Evolutionary conservation across 1,284 basidiomycete genomes (phyloP), one percentile per base, ranked within the genome.

Genomic region (Violaceomyces palustris): DNA sequence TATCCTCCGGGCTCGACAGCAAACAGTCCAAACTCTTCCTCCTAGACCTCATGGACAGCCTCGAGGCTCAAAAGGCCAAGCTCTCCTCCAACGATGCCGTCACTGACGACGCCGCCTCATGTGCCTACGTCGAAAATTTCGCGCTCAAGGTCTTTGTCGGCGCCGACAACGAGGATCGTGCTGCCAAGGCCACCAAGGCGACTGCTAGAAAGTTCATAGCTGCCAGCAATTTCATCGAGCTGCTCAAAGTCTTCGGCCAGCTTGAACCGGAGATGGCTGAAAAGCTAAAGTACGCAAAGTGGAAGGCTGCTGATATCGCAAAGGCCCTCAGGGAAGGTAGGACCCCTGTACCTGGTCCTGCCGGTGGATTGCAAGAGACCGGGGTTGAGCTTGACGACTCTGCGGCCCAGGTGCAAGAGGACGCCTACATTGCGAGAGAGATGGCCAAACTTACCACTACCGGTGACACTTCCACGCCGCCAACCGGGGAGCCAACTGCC

Each of bases 111-210:
- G 77, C 81, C 2, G 88, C 83, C 0, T 87, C 87, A 38, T 80
- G 84, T 1, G 89, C 90, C 3, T 91, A 91, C 69, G 82, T 96
- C 23, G 90, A 94, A 76, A 91, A 91, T 76, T 96, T 96, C 78
- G 92, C 88, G 1, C 75, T 93, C 26, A 86, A 81, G 54, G 83
- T 97, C 21, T 98, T 97, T 74, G 77, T 79, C 9, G 79, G 80
- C 42, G 92, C 93, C n/a, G 92, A 98, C 72, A 85, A 87, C 57
- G 87, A 92, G 69, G 92, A 96, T 72, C 78, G 90, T 31, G 79
- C 77, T 12, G 89, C 87, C 0, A 79, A 78, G 39, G 83, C 85
- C 11, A 86, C 83, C 34, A 82, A 87, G 64, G 79, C 80, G 15
- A 92, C 88, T 0, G 89, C 89, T 0, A 87, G 84, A 73, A 88